Evolutionary conservation across 805 yeast genomes (phyloP).

Genomic region (Spathaspora sp.): DNA sequence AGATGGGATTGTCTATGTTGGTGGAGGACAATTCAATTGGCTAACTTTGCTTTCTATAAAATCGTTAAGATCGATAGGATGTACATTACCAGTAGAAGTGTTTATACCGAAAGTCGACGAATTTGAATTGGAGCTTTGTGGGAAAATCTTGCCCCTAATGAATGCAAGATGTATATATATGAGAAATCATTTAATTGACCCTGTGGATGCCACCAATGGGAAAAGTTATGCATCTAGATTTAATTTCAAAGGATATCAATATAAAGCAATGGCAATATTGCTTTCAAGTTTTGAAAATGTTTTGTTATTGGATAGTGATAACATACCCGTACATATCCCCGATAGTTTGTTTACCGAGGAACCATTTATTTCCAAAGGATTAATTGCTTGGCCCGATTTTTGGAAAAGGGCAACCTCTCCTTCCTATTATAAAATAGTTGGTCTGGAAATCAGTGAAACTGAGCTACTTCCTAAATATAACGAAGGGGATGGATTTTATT

Average conservation of each 20-base stretch:
- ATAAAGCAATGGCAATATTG: constrained; percentile 39
- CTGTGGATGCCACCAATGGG: constrained; percentile 12
- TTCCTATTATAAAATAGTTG: constrained; percentile 64
- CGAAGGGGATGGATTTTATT: constrained; percentile 24
- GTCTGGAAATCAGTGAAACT: constrained; percentile 30
- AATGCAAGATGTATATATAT: constrained; percentile 37
- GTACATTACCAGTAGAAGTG: constrained; percentile 75
- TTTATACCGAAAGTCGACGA: constrained; percentile 69
- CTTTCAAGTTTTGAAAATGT: constrained; percentile 61
- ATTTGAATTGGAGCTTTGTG: constrained; percentile 61
- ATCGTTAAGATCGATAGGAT: constrained; percentile 62
- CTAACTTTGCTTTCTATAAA: constrained; percentile 62
- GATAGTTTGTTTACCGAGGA: constrained; percentile 54
- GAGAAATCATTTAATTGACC: constrained; percentile 24
- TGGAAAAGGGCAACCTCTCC: constrained; percentile 87
- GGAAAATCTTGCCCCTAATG: constrained; percentile 33
- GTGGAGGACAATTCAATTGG: constrained; percentile 79
- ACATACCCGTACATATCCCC: constrained; percentile 65
- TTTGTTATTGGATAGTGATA: constrained; percentile 72
- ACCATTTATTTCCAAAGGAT: constrained; percentile 51
- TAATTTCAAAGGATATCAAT: constrained; percentile 40
- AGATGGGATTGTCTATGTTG: constrained; percentile 65
- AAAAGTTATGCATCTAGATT: constrained; percentile 26
- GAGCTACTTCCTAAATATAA: constrained; percentile 30
- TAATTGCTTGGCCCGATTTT: constrained; percentile 82